Conservation (phyloP, 2,329 filamentous ascomycete genomes). For the Ophiosphaerella herpotricha region DNA sequence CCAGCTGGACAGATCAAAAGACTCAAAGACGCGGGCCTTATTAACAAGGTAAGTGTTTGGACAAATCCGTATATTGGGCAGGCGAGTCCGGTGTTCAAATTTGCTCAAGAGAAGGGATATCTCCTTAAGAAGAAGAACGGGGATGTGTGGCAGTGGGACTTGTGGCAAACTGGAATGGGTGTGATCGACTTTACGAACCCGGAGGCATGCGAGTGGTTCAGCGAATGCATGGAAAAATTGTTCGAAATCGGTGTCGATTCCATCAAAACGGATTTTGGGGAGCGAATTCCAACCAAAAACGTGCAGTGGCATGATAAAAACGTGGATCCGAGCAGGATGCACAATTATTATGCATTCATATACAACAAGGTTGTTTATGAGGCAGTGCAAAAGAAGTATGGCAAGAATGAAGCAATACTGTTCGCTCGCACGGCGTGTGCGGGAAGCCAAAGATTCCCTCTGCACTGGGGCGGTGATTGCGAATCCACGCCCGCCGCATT, state of each 20-base stretch:
- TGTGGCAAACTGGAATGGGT: slow-evolving; percentile 79
- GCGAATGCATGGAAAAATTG: slow-evolving; percentile 63
- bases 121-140: slow-evolving; percentile 71
- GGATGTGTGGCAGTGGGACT: slow-evolving; percentile 75
- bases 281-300: slow-evolving; percentile 69
- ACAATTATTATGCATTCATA: slow-evolving; percentile 76
- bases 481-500: slow-evolving; percentile 75
- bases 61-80: slow-evolving; percentile 77
- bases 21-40: slow-evolving; percentile 65
- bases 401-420: slow-evolving; percentile 62
- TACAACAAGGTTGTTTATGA: slow-evolving; percentile 75
- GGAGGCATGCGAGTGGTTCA: slow-evolving; percentile 68
- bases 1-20: slow-evolving; percentile 66
- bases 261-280: slow-evolving; percentile 78
- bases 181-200: slow-evolving; percentile 77
- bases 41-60: slow-evolving; percentile 71
- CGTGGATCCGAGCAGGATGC: slow-evolving; percentile 69
- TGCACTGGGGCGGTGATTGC: slow-evolving; percentile 73
- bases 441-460: slow-evolving; percentile 70
- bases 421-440: slow-evolving; percentile 71
- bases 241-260: slow-evolving; percentile 72
- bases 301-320: slow-evolving; percentile 67
- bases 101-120: slow-evolving; percentile 69
- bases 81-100: slow-evolving; percentile 67
- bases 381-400: slow-evolving; percentile 60